Conservation (phyloP, 2,329 filamentous ascomycete species). For the Penicillium sp. region DNA sequence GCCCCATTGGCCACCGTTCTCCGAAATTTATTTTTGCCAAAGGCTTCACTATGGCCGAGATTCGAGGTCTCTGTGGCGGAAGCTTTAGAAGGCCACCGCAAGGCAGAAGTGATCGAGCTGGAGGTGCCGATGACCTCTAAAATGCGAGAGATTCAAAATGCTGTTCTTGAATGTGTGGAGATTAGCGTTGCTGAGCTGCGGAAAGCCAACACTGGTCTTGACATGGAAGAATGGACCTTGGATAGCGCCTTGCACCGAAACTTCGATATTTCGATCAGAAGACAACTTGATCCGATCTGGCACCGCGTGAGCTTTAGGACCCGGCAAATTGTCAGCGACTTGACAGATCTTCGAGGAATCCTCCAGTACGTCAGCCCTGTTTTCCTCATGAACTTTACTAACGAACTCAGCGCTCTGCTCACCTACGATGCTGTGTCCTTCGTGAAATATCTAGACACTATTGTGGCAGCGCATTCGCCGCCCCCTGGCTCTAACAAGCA, state of each 20-base stretch:
- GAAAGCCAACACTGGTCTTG: slow-evolving; percentile 80
- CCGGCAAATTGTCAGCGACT: slow-evolving; percentile 84
- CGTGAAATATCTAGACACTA: slow-evolving; percentile 87
- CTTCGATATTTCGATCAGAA: slow-evolving; percentile 81
- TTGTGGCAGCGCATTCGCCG: slow-evolving; percentile 83
- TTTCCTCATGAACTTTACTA: slow-evolving; percentile 3
- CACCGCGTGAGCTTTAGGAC: slow-evolving; percentile 94
- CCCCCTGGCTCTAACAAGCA: slow-evolving; percentile 81
- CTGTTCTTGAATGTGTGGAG: slow-evolving; percentile 93
- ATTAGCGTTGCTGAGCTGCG: slow-evolving; percentile 90
- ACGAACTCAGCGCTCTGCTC: slow-evolving; percentile 54
- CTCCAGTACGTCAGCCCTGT: slow-evolving; percentile 55
- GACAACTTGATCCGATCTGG: slow-evolving; percentile 94
- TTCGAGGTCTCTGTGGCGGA: slow-evolving; percentile 89
- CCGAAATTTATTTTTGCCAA: slow-evolving; percentile 83
- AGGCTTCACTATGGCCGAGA: slow-evolving; percentile 83
- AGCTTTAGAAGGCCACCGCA: slow-evolving; percentile 82
- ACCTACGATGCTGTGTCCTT: slow-evolving; percentile 88
- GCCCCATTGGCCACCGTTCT: slow-evolving; percentile 84
- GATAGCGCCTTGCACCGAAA: slow-evolving; percentile 89
- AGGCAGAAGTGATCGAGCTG: slow-evolving; percentile 93
- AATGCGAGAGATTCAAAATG: slow-evolving; percentile 90
- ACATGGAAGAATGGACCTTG: slow-evolving; percentile 95
- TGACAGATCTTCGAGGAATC: slow-evolving; percentile 76
- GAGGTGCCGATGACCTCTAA: slow-evolving; percentile 93